Evolutionary conservation across 1,284 basidiomycete species (phyloP).

Genomic region (Tilletia setariae): DNA sequence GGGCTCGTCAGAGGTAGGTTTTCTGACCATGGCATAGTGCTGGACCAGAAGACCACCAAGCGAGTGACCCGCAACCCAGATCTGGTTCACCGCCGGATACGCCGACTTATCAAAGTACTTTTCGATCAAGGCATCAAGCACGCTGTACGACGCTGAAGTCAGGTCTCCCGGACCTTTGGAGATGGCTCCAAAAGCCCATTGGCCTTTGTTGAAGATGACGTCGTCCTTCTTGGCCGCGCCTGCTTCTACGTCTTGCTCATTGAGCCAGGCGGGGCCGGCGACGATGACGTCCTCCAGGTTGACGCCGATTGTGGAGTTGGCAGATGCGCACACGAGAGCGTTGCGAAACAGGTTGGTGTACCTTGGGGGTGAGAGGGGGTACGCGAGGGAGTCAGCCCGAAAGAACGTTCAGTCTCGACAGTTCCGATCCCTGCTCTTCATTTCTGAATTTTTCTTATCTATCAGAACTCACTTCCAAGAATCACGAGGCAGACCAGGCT

Average conservation of each 20-base stretch:
- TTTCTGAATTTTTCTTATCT: too few relatives aligned
- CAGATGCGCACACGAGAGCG: constrained; percentile 35
- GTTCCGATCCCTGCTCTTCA: too few relatives aligned
- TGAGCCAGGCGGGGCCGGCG: constrained; percentile 38
- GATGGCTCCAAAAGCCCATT: constrained; percentile 32
- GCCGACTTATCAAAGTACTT: constrained; percentile 39
- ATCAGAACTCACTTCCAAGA: constrained; percentile 33
- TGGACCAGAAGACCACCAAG: constrained; percentile 41
- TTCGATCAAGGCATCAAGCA: constrained; percentile 37
- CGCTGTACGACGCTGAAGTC: constrained; percentile 33
- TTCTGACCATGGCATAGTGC: constrained; percentile 46
- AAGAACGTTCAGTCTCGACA: too few relatives aligned
- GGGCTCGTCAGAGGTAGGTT: constrained; percentile 28
- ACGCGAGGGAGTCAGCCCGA: too few relatives aligned
- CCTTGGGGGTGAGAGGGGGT: background rate
- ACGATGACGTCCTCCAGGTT: constrained; percentile 38
- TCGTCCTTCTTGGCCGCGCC: constrained; percentile 37
- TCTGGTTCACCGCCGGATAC: constrained; percentile 40
- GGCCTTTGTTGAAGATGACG: constrained; percentile 29
- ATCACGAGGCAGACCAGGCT: constrained; percentile 41
- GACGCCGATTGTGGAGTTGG: constrained; percentile 34
- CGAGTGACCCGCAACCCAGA: constrained; percentile 47
- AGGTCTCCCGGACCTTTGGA: constrained; percentile 32
- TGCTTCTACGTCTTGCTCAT: constrained; percentile 28
- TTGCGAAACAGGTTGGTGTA: constrained; percentile 45